Evolutionary conservation across 371 early-diverging fungal genomes (phyloP), one percentile per base, ranked within the genome.

Genomic region (Choanephora cucurbitarum): DNA sequence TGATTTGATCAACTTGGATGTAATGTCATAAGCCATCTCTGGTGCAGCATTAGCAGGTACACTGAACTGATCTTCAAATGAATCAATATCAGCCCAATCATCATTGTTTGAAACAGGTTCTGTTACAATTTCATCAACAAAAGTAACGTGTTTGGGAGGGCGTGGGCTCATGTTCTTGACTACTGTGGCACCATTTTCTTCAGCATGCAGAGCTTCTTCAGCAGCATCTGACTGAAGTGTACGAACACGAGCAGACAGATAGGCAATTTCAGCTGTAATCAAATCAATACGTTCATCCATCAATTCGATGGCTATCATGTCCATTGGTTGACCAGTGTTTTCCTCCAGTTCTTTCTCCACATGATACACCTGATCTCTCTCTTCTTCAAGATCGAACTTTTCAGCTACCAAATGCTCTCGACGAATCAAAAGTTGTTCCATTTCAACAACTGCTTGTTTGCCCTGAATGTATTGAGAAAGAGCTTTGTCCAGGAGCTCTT

Each of bases 231-330:
- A 76, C 55, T 86, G 84, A 23, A 84, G 59, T 21, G 80, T 79
- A 11, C 79, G 76, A 47, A 89, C 80, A 39, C 83, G 72, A 44
- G 83, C 79, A 28, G 83, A 79, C 23, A 87, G 58, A 58, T 83
- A 88, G n/a, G 81, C 63, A 41, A 92, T 80, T 64, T 91, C 93
- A 14, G 90, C 81, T 42, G 89, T 87, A 23, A 92, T 83, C 41
- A 84, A 77, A 31, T 83, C 84, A 21, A 93, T 72, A 3, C 90
- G 84, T 44, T 91, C 91, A 50, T 90, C 88, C 83, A 88, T 85
- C 61, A 87, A 83, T 24, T 76, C 67, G 10, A 75, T 65, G 0
- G 80, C 70, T 42, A 81, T 75, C 57, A 66, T 69, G 22, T 69
- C 64, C 45, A 72, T 43, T 32, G 68, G 45, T n/a, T 73, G 65